Evolutionary conservation across 2,329 filamentous ascomycete genomes (phyloP), one percentile per base, ranked within the genome.

Genomic region (Cladophialophora psammophila): DNA sequence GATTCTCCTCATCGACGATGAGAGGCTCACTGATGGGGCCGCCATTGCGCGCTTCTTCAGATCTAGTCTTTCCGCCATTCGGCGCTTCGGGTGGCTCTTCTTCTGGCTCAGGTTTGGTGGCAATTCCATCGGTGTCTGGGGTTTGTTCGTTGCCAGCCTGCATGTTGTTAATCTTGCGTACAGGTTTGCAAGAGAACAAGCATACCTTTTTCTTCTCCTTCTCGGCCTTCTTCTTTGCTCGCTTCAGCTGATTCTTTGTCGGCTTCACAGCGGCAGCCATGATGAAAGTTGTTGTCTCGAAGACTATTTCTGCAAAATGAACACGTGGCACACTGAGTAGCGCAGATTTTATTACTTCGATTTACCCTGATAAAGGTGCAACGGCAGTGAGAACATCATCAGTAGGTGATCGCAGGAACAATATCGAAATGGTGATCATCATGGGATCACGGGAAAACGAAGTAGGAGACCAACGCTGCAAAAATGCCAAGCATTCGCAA

Each of bases 151-250:
- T 55, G 61, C 45, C 60, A 57, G n/a, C 26, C 70, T 72, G 64
- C n/a, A 40, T 35, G 12, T 3, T n/a, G 35, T 70, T 18, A 71
- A 68, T 55, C 5, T 42, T 10, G 48, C 38, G 53, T 3, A 7
- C 15, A 8, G 38, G 7, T 8, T 32, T 9, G 1, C 15, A 13
- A 35, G 18, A 12, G 18, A 18, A 6, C 5, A 53, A 8, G 71
- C 78, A 82, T 78, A 86, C 81, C 72, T 87, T 80, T 75, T 89
- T 89, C 82, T 96, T 96, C 77, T 92, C 88, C 82, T 96, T 96
- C 77, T 92, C 88, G 75, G 93, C 91, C 89, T 97, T 97, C 87
- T 95, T 97, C 84, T 94, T 94, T 57, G 93, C 91, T 78, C 94
- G 89, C 78, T 93, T 88, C 84, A 94, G 90, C 81, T 96, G 93